Evolutionary conservation across 495 filamentous ascomycete species (phyloP), one percentile per base, ranked within the genome.

Genomic region (Lepidopterella palustris): DNA sequence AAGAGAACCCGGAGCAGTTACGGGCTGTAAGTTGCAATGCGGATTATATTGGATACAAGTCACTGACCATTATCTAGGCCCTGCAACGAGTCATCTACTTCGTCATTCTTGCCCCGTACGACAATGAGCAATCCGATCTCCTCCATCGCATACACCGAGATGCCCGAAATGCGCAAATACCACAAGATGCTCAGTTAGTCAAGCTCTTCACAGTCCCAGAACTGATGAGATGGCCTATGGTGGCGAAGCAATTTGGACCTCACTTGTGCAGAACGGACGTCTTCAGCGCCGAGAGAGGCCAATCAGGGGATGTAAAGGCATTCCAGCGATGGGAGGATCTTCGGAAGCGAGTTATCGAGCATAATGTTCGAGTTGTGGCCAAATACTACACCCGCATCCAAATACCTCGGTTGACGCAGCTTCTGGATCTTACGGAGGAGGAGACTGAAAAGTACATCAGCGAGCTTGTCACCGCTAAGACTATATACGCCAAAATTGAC

Each of bases 381-480:
- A 95, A 95, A 71, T 98, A 98, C 81, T 98, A 98, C 78, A 97
- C 95, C 6, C 89, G 93, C 62, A 95, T 98, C 72, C 83, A 86
- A 71, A 90, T 96, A 81, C 82, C 85, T 58, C 88, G 93, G 31
- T 76, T 98, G 57, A 95, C 89, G 13, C 79, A 92, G 71, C 82
- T 98, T 24, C 79, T 98, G 61, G 95, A 97, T 71, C 78, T 98
- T 59, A 87, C 85, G 24, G 89, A 95, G 72, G 88, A 92, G 49
- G 93, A 98, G 80, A 97, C 93, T 15, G 93, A 98, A 77, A 91
- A 89, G 79, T 96, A 96, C 75, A 92, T 98, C 70, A 91, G 87
- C 73, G 88, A 97, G 66, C 77, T 98, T 60, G 93, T 98, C 31
- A 95, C 89, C 20, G 86, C 87, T 59, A 97, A 96, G 84, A 98